Base-by-base conservation (phyloP, 768 basidiomycete genomes). In the Rossbeevera mucosa region DNA sequence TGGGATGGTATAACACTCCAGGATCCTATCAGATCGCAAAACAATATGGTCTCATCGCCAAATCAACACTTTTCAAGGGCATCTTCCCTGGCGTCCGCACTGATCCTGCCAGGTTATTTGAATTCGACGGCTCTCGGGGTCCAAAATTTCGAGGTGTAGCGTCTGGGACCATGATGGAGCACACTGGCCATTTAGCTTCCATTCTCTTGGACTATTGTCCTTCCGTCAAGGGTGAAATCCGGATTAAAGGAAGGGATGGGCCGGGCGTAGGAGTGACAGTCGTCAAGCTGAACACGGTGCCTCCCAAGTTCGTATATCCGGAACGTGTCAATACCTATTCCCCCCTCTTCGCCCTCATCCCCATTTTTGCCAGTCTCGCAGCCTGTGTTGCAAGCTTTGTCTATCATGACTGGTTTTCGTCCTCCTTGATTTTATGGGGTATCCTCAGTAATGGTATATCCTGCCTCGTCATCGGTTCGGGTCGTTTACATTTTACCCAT, bases 1-100 rank as follows among this genome's bases (percentile, higher is more conserved):
- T 66, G 12, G 69, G 69, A 2, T 71, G 63, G 65, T 71, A 71
- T 50, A 71, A 71, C 46, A 63, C 69, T 7, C 69, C 69, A 6
- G 69, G 69, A 31, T 58, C 64, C n/a, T 64, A 60, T 50, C 57
- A 53, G 8, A 57, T 66, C 18, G 67, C 62, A 20, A 69, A 58
- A 52, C 58, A 53, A 22, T 63, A 63, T 18, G 62, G 63, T 12
- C 50, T 29, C 7, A 43, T 70, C 14, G 56, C 62, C 29, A 58
- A 53, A 25, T 64, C 44, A 3, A 13, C 54, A 5, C 0, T 69
- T 30, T 60, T 48, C 50, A 47, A 41, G 22, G 50, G 50, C n/a
- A 3, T 29, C 7, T 57, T 57, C 22, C 56, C 53, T 7, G 56
- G 53, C 22, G 29, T 52, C 33, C 51, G 59, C 38, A 55, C 48